Evolutionary conservation across 805 yeast genomes (phyloP).

Genomic region (Candida orba): DNA sequence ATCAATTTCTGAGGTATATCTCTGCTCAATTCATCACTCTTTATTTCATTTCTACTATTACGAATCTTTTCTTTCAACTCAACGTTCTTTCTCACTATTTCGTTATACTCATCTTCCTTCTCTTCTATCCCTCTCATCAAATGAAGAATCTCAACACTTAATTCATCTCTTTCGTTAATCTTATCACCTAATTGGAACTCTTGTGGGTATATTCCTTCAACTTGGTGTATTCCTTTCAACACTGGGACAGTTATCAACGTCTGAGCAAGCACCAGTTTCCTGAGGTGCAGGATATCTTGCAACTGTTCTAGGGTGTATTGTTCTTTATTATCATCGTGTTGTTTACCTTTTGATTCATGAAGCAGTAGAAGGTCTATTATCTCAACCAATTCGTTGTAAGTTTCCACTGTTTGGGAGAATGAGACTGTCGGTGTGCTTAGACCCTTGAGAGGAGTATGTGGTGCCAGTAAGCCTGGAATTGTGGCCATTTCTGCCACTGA

Average conservation of each 20-base stretch:
- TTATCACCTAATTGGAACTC: slow-evolving; percentile 11
- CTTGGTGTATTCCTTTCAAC: slow-evolving; percentile 21
- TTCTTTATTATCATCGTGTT: too few species aligned
- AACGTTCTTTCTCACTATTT: neutral
- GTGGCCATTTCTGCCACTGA: neutral
- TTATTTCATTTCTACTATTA: neutral
- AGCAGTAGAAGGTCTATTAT: slow-evolving; percentile 27
- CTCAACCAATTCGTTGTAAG: slow-evolving; percentile 18
- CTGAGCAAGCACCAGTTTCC: slow-evolving; percentile 15
- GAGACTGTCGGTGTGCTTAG: too few species aligned
- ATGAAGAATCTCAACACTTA: slow-evolving; percentile 8
- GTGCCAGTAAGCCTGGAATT: neutral
- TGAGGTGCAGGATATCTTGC: slow-evolving; percentile 7
- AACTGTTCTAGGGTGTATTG: neutral
- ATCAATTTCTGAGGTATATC: slow-evolving; percentile 1
- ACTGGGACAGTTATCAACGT: slow-evolving; percentile 14
- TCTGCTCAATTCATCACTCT: neutral
- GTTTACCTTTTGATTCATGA: neutral
- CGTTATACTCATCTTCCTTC: neutral
- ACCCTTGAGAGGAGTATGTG: too few species aligned
- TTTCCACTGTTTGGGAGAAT: slow-evolving; percentile 20
- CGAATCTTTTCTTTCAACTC: neutral
- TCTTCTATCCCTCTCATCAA: slow-evolving; percentile 1
- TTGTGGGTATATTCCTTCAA: slow-evolving; percentile 16
- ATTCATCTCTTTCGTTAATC: slow-evolving; percentile 11